A percentile compares a stretch with the other conserved stretches of the same genome.
Evolutionary conservation across 1,284 basidiomycete species (phyloP).

Genomic region (Moesziomyces sp.): DNA sequence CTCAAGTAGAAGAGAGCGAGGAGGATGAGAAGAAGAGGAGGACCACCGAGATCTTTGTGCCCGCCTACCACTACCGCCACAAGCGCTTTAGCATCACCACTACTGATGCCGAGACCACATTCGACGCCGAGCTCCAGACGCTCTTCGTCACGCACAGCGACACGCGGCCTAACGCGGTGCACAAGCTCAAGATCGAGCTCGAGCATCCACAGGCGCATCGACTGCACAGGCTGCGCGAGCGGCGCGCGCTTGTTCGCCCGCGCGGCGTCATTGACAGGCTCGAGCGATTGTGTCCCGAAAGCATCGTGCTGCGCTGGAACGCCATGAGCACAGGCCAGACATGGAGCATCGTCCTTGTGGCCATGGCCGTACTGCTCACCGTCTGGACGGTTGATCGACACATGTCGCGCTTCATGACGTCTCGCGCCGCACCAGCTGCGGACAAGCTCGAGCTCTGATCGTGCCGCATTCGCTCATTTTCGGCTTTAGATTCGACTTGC

Average conservation of each 20-base stretch:
- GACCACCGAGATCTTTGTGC: constrained; percentile 58
- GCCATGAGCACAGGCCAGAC: constrained; percentile 19
- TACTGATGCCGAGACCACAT: constrained; percentile 26
- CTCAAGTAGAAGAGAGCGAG: constrained; percentile 18
- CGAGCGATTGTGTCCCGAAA: constrained; percentile 13
- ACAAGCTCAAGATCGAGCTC: constrained; percentile 44
- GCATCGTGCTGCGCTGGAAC: constrained; percentile 24
- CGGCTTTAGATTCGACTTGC: not conserved
- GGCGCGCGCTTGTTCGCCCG: constrained; percentile 8
- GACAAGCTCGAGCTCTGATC: constrained; percentile 5
- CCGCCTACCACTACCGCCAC: constrained; percentile 43
- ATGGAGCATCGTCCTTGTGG: constrained; percentile 13
- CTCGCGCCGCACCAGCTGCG: not conserved
- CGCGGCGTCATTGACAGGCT: constrained; percentile 4
- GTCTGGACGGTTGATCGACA: constrained; percentile 21
- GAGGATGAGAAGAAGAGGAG: constrained; percentile 3
- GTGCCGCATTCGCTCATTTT: not conserved
- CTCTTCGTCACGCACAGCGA: constrained; percentile 47
- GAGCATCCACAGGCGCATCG: constrained; percentile 14
- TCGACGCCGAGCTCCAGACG: constrained; percentile 48
- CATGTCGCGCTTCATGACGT: constrained; percentile 18
- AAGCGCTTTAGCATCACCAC: constrained; percentile 36
- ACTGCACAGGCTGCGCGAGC: constrained; percentile 8
- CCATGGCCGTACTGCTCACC: constrained; percentile 14
- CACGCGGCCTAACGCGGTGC: constrained; percentile 25